phyloP scores from a whole-genome alignment of 2,329 filamentous ascomycete species.

The Talaromyces verruculosus region DNA sequence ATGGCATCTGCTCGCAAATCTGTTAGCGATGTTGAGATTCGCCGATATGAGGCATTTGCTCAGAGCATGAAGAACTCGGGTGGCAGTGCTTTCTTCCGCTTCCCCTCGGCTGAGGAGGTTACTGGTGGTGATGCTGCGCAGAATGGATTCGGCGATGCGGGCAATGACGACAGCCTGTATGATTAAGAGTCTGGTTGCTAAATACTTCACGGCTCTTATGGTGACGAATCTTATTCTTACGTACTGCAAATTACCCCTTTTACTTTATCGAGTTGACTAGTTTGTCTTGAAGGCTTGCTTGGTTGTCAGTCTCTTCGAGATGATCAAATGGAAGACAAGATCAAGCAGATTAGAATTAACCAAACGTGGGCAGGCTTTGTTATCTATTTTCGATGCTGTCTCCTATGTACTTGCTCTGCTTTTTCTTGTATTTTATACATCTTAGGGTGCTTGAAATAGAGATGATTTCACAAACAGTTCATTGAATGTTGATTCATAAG shows the following conservation, averaged over 20 bases:
- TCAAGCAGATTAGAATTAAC: conserved; percentile 15
- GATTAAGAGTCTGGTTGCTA: conserved; percentile 61
- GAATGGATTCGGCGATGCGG: conserved; percentile 74
- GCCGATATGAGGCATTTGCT: conserved; percentile 95
- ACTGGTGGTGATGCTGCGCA: conserved; percentile 47
- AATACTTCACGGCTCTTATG: conserved; percentile 42
- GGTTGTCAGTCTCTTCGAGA: neutral
- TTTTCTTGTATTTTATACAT: conserved; percentile 19
- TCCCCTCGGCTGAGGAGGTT: conserved; percentile 67
- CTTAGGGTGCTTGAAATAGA: conserved; percentile 16
- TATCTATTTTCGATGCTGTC: neutral
- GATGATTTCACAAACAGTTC: conserved; percentile 6
- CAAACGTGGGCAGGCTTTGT: conserved; percentile 5
- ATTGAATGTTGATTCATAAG: neutral
- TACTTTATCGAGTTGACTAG: conserved; percentile 4
- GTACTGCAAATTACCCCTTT: conserved; percentile 12
- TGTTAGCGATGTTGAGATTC: conserved; percentile 94
- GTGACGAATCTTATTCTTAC: conserved; percentile 16
- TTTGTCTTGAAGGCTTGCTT: conserved; percentile 5
- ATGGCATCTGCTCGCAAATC: conserved; percentile 94
- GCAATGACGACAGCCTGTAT: conserved; percentile 95
- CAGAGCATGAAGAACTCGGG: conserved; percentile 99
- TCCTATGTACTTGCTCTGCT: conserved; percentile 17
- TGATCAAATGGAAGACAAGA: neutral
- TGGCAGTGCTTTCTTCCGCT: conserved; percentile 96